Base-by-base conservation (phyloP, 257 asterid genomes). In the Plantago ovata region DNA sequence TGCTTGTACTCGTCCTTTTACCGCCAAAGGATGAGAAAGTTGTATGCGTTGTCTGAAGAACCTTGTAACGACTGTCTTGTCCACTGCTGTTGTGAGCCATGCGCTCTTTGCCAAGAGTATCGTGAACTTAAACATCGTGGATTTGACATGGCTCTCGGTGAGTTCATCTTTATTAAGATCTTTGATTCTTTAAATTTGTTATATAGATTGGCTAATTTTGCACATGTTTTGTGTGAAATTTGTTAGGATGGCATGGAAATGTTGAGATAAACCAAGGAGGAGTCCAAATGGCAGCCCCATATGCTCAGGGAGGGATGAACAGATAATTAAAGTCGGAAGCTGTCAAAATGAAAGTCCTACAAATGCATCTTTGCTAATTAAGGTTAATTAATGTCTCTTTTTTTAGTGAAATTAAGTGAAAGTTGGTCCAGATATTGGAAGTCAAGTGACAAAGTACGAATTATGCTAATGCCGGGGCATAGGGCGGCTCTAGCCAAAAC, bases 211-310 rank as follows among this genome's bases (percentile, higher is more conserved):
- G n/a, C n/a, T n/a, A n/a, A n/a, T n/a, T n/a, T n/a, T 13, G 42
- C 16, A 16, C 13, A 47, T 39, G 0, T 1, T 33, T n/a, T 9
- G 14, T 24, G 7, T 41, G 9, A 16, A 9, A 47, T 20, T 36
- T 56, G 1, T 13, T 54, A 84, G 95, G 95, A 58, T 85, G 95
- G 96, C 81, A 82, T 60, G 93, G 93, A 63, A 87, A 85, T 69
- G 80, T 82, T 75, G 93, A 85, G 81, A 78, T 63, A 16, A 83
- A 82, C 63, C 74, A 77, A 54, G 79, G n/a, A n/a, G n/a, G 83
- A 45, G 61, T 80, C 43, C 64, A 61, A 28, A 65, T 69, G 75
- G 75, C 89, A 57, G 69, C 80, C 19, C 96, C 96, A 0, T 19
- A 43, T 15, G 63, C 68, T 50, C 77, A 78, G 71, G 79, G 71